Conservation (phyloP, 2,329 filamentous ascomycete genomes). For the Trichothecium roseum region DNA sequence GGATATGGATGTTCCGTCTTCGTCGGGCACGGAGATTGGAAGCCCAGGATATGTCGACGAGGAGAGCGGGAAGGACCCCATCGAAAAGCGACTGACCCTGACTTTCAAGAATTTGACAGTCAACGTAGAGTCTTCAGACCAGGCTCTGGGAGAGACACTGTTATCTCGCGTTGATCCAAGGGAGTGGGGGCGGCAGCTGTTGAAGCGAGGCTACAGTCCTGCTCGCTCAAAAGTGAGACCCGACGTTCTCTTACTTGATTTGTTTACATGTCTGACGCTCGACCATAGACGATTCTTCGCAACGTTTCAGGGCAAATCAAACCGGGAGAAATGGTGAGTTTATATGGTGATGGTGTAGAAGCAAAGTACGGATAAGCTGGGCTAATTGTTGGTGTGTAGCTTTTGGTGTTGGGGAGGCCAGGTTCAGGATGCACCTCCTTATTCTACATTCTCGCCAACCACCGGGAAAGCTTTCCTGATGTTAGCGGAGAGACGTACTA, state of each 20-base stretch:
- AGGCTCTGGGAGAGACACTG: constrained; percentile 12
- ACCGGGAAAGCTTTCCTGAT: constrained; percentile 15
- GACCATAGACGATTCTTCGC: constrained; percentile 25
- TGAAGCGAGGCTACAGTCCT: neutral
- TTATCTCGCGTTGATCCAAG: constrained; percentile 12
- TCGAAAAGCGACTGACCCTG: constrained; percentile 11
- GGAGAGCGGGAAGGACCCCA: constrained; percentile 9
- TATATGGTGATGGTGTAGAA: neutral
- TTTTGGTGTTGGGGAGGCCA: constrained; percentile 20
- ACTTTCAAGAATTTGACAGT: constrained; percentile 12
- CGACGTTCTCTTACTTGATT: neutral
- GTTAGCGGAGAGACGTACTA: constrained; percentile 15
- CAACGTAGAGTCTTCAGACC: constrained; percentile 8
- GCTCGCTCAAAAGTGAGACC: neutral
- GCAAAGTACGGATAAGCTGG: neutral
- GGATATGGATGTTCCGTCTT: constrained; percentile 1
- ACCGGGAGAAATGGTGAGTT: constrained; percentile 29
- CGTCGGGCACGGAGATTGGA: constrained; percentile 11
- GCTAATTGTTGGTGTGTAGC: constrained; percentile 7
- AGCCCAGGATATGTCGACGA: constrained; percentile 5
- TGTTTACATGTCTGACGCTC: neutral
- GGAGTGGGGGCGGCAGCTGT: constrained; percentile 6
- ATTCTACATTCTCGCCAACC: constrained; percentile 18
- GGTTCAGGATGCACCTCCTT: constrained; percentile 21
- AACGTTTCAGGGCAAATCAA: constrained; percentile 26